Conservation (phyloP, 495 filamentous ascomycete genomes). For the Cetradonia linearis region DNA sequence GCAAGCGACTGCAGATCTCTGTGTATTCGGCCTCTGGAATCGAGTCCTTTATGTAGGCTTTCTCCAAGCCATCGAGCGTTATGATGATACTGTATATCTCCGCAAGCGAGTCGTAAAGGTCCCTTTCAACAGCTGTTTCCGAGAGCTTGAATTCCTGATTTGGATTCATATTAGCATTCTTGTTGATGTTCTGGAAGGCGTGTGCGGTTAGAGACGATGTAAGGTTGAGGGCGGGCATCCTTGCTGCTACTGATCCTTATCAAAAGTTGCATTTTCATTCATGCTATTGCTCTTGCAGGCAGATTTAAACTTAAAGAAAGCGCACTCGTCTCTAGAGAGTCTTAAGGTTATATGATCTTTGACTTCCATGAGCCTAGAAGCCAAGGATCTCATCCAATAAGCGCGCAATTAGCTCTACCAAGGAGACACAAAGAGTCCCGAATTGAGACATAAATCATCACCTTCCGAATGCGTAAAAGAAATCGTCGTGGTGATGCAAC, state of each 20-base stretch:
- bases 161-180: slow-evolving; percentile 17
- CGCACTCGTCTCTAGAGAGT: neutral
- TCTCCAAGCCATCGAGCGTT: slow-evolving; percentile 89
- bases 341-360: too few relatives aligned
- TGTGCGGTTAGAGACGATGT: slow-evolving; percentile 17
- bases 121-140: slow-evolving; percentile 72
- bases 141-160: slow-evolving; percentile 83
- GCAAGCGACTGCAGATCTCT: slow-evolving; percentile 79
- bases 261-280: neutral
- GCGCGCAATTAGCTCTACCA: neutral
- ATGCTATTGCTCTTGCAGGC: neutral
- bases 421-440: neutral
- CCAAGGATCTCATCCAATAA: neutral
- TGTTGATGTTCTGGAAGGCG: neutral
- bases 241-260: neutral
- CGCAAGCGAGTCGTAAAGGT: slow-evolving; percentile 89
- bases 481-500: neutral
- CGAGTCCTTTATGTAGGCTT: slow-evolving; percentile 93
- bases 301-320: neutral
- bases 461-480: neutral
- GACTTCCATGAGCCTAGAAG: neutral
- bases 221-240: slow-evolving; percentile 69
- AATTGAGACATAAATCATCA: neutral
- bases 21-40: slow-evolving; percentile 88
- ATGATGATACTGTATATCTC: slow-evolving; percentile 97